phyloP scores from a whole-genome alignment of 345 rosid genomes.

The Lepidium africanum region DNA sequence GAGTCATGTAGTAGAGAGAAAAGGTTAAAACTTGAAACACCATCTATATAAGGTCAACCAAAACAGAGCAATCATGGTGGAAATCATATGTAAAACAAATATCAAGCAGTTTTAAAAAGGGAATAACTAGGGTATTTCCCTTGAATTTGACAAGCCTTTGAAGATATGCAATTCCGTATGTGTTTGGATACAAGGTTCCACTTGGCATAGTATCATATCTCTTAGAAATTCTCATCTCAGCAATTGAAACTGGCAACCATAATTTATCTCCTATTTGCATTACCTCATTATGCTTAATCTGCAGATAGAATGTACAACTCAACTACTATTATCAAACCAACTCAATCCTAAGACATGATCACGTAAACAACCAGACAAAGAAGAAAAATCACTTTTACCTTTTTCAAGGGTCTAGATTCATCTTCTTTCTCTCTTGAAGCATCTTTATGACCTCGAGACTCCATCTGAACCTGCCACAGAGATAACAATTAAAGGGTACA shows the following conservation, averaged over 20 bases:
- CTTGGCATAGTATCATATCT: slow-evolving; percentile 84
- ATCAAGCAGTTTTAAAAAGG: too few species aligned
- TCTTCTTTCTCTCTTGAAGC: slow-evolving; percentile 22
- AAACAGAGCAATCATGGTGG: background rate
- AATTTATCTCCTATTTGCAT: slow-evolving; percentile 66
- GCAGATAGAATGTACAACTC: slow-evolving; percentile 31
- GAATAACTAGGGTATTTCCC: too few species aligned
- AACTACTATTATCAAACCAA: slow-evolving; percentile 31
- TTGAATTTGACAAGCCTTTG: background rate
- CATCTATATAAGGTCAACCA: background rate
- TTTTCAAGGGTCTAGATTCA: slow-evolving; percentile 37
- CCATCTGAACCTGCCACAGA: slow-evolving; percentile 49
- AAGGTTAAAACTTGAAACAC: background rate
- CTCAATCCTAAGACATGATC: slow-evolving; percentile 1
- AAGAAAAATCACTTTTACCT: slow-evolving; percentile 25
- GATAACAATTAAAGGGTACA: background rate
- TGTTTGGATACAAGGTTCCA: slow-evolving; percentile 84
- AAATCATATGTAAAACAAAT: too few species aligned
- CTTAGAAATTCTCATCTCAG: slow-evolving; percentile 65
- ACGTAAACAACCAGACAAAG: background rate
- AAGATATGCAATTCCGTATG: slow-evolving; percentile 34
- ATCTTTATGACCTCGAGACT: slow-evolving; percentile 24
- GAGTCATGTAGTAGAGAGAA: slow-evolving; percentile 48
- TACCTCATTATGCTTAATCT: slow-evolving; percentile 2
- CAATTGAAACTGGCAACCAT: slow-evolving; percentile 60